These are phyloP conservation scores for Annulohypoxylon nitens DNA, from an alignment of 495 filamentous ascomycete genomes.

Conservation along the genomic window DNA sequence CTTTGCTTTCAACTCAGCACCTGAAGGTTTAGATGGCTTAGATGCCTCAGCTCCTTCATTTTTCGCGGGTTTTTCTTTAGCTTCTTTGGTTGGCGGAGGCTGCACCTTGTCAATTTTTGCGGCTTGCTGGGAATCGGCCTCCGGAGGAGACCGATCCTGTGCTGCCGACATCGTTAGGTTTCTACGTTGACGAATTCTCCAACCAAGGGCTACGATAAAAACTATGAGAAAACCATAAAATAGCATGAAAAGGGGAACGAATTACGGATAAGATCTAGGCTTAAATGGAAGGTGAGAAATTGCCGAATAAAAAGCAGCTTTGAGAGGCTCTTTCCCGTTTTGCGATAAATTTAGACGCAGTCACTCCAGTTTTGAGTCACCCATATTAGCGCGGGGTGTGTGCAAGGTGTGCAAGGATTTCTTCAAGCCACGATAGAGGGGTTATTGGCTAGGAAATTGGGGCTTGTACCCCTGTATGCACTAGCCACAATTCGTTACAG, in stretches of 20 bases:
- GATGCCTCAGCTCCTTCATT: slow-evolving; percentile 32
- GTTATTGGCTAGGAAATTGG: background rate
- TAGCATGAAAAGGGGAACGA: background rate
- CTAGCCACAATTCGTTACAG: slow-evolving; percentile 5
- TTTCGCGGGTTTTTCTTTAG: slow-evolving; percentile 46
- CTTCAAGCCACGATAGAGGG: slow-evolving; percentile 27
- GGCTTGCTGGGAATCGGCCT: slow-evolving; percentile 30
- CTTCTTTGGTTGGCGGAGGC: slow-evolving; percentile 42
- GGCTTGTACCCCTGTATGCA: background rate
- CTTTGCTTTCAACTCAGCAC: slow-evolving; percentile 79
- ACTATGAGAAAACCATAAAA: slow-evolving; percentile 13
- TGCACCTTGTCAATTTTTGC: slow-evolving; percentile 48
- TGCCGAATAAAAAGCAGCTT: slow-evolving; percentile 14
- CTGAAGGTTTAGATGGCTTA: slow-evolving; percentile 63
- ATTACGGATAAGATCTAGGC: background rate
- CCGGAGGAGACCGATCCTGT: slow-evolving; percentile 29
- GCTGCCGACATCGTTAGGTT: slow-evolving; percentile 35
- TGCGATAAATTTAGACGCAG: slow-evolving; percentile 34
- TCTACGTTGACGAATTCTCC: slow-evolving; percentile 1
- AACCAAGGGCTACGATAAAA: slow-evolving; percentile 19
- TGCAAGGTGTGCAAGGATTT: slow-evolving; percentile 36
- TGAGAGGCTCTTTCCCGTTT: slow-evolving; percentile 21
- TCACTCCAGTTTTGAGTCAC: slow-evolving; percentile 33
- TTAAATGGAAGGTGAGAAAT: background rate
- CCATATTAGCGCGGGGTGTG: slow-evolving; percentile 29